Evolutionary conservation across 768 basidiomycete species (phyloP).

Genomic region (Termitomyces sp.): DNA sequence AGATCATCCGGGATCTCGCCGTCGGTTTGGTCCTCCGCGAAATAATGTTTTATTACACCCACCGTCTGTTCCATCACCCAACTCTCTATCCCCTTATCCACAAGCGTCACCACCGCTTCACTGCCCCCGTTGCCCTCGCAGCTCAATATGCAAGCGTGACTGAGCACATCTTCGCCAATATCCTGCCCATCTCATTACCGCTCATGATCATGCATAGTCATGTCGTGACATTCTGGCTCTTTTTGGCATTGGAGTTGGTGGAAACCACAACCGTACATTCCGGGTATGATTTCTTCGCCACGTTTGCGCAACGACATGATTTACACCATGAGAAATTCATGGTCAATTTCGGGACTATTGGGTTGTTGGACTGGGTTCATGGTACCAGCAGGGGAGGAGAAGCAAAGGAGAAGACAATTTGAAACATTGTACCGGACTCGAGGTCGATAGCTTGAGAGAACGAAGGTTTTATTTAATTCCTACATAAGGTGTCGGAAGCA

Average conservation of each 20-base stretch:
- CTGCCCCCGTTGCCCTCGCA: conserved; percentile 29
- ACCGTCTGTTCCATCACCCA: conserved; percentile 27
- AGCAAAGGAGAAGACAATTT: conserved; percentile 4
- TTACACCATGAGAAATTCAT: conserved; percentile 28
- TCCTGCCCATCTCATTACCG: conserved; percentile 27
- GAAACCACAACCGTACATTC: conserved; percentile 30
- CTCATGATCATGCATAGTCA: conserved; percentile 26
- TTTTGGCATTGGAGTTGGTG: conserved; percentile 23
- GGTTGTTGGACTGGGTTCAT: conserved; percentile 27
- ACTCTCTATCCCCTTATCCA: conserved; percentile 26
- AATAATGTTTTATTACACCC: conserved; percentile 29
- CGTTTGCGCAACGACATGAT: conserved; percentile 25
- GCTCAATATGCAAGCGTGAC: conserved; percentile 26
- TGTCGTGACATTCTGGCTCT: conserved; percentile 27
- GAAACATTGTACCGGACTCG: not conserved
- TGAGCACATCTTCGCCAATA: conserved; percentile 29
- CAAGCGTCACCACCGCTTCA: conserved; percentile 31
- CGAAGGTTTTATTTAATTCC: conserved; percentile 9
- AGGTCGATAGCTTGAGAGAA: not conserved
- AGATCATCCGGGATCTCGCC: conserved; percentile 22
- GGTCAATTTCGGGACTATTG: conserved; percentile 26
- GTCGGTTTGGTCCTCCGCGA: conserved; percentile 25
- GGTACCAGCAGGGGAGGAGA: conserved; percentile 12
- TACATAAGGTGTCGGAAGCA: conserved; percentile 14
- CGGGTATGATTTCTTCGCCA: conserved; percentile 27